Evolutionary conservation across 495 filamentous ascomycete genomes (phyloP).

Genomic region (Neurospora cerealis): DNA sequence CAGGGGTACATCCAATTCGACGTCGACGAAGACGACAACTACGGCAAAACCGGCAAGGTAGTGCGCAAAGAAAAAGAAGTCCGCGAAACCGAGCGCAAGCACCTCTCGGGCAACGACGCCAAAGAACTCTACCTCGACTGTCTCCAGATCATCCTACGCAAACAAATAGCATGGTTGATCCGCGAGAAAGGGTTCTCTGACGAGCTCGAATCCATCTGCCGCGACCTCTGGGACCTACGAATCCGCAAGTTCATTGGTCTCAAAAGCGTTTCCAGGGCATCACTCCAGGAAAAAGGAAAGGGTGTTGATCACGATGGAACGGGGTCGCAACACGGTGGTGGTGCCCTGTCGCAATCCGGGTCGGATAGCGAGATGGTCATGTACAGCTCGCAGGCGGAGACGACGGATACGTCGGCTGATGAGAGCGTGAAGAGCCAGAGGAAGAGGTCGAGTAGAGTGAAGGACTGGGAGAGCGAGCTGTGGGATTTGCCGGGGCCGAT

Average conservation of each 20-base stretch:
- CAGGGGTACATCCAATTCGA: conserved; percentile 47
- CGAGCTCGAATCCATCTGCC: conserved; percentile 41
- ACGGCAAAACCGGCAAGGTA: conserved; percentile 49
- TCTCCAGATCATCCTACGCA: conserved; percentile 62
- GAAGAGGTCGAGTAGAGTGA: conserved; percentile 4
- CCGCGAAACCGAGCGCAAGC: conserved; percentile 46
- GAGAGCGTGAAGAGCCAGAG: neutral
- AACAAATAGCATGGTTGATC: conserved; percentile 34
- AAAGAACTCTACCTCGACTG: conserved; percentile 71
- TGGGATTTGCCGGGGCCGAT: conserved; percentile 32
- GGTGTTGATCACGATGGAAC: neutral
- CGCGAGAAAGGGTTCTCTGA: conserved; percentile 26
- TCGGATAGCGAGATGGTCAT: conserved; percentile 10
- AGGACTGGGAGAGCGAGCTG: conserved; percentile 16
- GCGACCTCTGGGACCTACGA: conserved; percentile 41
- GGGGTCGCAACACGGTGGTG: conserved; percentile 2
- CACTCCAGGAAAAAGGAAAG: neutral
- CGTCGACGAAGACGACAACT: conserved; percentile 64
- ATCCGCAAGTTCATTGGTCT: conserved; percentile 29
- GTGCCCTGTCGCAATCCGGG: neutral
- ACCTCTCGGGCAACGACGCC: conserved; percentile 53
- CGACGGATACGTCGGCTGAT: neutral
- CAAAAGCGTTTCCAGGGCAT: conserved; percentile 5
- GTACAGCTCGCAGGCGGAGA: conserved; percentile 31
- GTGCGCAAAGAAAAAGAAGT: conserved; percentile 35